Evolutionary conservation across 768 basidiomycete genomes (phyloP), one percentile per base, ranked within the genome.

Genomic region (Pholiota conissans): DNA sequence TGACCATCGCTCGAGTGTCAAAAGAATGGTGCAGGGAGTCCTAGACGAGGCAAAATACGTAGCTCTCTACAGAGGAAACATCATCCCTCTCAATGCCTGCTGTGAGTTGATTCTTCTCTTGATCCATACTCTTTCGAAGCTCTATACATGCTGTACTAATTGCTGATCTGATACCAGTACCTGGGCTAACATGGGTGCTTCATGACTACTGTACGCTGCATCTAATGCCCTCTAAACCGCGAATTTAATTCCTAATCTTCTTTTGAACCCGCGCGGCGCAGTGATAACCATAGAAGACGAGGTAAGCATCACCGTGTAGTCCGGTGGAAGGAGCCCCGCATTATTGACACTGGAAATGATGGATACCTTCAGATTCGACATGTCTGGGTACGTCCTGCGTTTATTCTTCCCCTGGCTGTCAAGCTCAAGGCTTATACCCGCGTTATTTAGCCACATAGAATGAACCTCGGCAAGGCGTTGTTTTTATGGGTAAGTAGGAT

Each of bases 401-500:
- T 22, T 34, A 48, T 46, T 24, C n/a, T 27, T 18, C 35, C 5
- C 24, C 29, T 7, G 51, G 20, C 2, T 13, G n/a, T 45, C 18
- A 28, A 7, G 22, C 39, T 35, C 14, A n/a, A n/a, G n/a, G n/a
- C n/a, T 18, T 30, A 49, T 5, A 7, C 37, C 45, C 47, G 8
- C 27, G 22, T n/a, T 46, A 6, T 18, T 27, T 52, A 79, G 78
- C 60, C 71, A 2, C 72, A 74, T 39, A 69, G 66, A 54, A 58
- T 65, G 28, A 67, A 64, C 35, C 63, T 72, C 9, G 67, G 72
- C 32, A 75, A 76, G 64, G 64, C 64, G 22, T 68, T 79, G 71
- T 79, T 73, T 55, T 60, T 76, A 34, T 78, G 75, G 76, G 77
- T 76, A 57, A 49, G 66, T 56, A 40, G 3, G 24, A 34, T 47